Base-by-base conservation (phyloP, 257 asterid genomes). In the Orobanche coerulescens region DNA sequence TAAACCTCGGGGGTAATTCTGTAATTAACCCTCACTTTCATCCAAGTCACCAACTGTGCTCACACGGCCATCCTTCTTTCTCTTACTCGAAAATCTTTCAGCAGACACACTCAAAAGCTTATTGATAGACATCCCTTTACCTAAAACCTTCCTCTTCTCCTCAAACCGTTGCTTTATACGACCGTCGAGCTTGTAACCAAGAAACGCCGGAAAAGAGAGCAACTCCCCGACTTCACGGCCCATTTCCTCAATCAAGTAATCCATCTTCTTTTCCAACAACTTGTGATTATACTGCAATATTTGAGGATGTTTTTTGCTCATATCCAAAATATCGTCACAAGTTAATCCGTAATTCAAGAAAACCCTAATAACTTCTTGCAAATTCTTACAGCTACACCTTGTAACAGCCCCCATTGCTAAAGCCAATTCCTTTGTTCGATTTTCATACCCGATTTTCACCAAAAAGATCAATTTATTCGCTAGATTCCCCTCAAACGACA, bases 381-480 rank as follows among this genome's bases (percentile, higher is more conserved):
- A 18, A 76, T 90, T 90, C 83, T 80, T 90, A 66, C 88, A 75
- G 82, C 97, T 87, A 71, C 95, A 84, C 74, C 96, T 76, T 0
- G 97, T 87, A 5, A 87, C 95, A 56, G 97, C 95, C 34, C 97
- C 96, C 90, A 87, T 78, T 14, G 97, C 97, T 77, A 77, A 18
- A 6, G 97, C 96, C 61, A 87, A 65, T 56, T 83, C 95, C 71
- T 75, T 83, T 0, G 96, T 85, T 54, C 78, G 68, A 52, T 80
- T 66, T 66, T 73, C 63, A 26, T 81, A 87, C 34, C 97, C 96
- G 55, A 90, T 79, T 71, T 90, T 85, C 76, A 83, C 75, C 78
- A 90, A 71, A 73, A 87, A 42, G 44, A 79, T 89, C 66, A 90
- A 49, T 66, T 90, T 90, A 74, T 65, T 58, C 0, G 84, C 86